Base-by-base conservation (phyloP, 2,329 filamentous ascomycete species). In the Neocatenulostroma microsporum region DNA sequence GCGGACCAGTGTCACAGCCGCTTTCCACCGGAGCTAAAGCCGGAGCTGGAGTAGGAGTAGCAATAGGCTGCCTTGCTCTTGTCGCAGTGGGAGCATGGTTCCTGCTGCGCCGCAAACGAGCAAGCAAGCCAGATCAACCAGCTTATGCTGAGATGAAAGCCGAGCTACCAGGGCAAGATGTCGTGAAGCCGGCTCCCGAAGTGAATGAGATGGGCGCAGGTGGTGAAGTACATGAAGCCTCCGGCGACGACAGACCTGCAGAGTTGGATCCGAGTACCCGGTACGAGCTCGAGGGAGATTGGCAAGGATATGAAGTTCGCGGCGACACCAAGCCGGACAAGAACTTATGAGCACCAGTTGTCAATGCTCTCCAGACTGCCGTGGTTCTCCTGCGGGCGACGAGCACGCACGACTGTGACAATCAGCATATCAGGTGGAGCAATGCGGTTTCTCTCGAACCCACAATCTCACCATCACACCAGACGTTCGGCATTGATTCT, bases 261-360 rank as follows among this genome's bases (percentile, higher is more conserved):
- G 30, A 32, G n/a, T 8, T 32, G 18, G 30, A 13, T 4, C 17
- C 8, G 14, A 12, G 23, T 14, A 20, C 15, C 4, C 4, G 20
- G 12, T 32, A 32, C 19, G 30, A 32, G 17, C 19, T 32, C n/a
- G 30, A 32, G 5, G 30, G 30, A 10, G 30, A 18, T 18, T 32
- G 14, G 13, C 30, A 32, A 4, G 30, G 30, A 7, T 14, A 32
- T 14, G 30, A 32, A n/a, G n/a, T n/a, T n/a, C n/a, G n/a, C n/a
- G n/a, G n/a, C n/a, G n/a, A n/a, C n/a, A n/a, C n/a, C n/a, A n/a
- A n/a, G n/a, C n/a, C n/a, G n/a, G n/a, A n/a, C n/a, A n/a, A n/a
- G n/a, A n/a, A n/a, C n/a, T n/a, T n/a, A n/a, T n/a, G n/a, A n/a
- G n/a, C n/a, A n/a, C n/a, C n/a, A n/a, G n/a, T n/a, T n/a, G n/a